Evolutionary conservation across 2,329 filamentous ascomycete species (phyloP).

Genomic region (Fusarium sp.): DNA sequence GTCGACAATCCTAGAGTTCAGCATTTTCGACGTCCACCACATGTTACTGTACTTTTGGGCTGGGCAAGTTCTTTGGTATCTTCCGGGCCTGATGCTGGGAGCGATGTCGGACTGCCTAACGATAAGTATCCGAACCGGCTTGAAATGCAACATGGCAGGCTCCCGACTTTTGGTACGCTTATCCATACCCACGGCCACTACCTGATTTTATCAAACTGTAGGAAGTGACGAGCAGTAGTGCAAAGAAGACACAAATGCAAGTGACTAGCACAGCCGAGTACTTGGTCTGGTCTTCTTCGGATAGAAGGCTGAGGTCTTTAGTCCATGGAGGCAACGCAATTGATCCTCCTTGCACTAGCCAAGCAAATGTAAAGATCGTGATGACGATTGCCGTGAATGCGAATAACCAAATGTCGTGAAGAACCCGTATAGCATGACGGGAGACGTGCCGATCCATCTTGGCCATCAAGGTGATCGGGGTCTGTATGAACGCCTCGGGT

Average conservation of each 20-base stretch:
- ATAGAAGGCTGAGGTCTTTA: conserved; percentile 25
- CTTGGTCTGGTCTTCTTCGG: conserved; percentile 7
- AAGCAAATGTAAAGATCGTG: conserved; percentile 6
- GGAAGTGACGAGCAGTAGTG: background rate
- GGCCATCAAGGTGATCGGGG: background rate
- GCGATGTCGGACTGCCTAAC: background rate
- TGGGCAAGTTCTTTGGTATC: background rate
- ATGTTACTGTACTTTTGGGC: background rate
- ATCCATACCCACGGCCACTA: background rate
- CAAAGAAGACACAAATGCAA: conserved; percentile 7
- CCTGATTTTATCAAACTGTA: background rate
- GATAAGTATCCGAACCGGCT: background rate
- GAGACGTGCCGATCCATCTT: background rate
- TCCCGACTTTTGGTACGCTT: background rate
- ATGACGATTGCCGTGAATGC: conserved; percentile 13
- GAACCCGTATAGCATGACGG: background rate
- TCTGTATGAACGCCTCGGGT: background rate
- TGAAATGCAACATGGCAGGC: background rate
- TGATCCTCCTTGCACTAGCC: conserved; percentile 4
- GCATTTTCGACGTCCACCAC: background rate
- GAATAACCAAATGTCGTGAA: conserved; percentile 10
- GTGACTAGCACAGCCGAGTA: conserved; percentile 15
- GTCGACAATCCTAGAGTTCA: background rate
- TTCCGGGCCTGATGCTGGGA: background rate
- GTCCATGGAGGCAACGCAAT: conserved; percentile 26